A percentile compares a stretch with the other conserved stretches of the same genome.
These are phyloP conservation scores for Phytophthora uliginosa DNA, from an alignment of 352 stramenopile genomes.

Conservation along the genomic window DNA sequence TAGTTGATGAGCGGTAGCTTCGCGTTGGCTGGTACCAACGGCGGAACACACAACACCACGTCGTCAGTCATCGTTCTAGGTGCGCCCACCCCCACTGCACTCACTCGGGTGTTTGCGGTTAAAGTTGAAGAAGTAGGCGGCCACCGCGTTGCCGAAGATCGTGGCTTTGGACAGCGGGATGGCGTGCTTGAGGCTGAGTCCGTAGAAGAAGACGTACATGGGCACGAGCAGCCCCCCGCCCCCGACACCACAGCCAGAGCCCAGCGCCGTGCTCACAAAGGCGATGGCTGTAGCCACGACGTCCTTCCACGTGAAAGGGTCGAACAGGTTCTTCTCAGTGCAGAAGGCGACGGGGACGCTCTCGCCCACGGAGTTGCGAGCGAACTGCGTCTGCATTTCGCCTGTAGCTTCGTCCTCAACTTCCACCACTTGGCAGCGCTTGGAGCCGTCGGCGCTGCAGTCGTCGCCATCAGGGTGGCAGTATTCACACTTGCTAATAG, in stretches of 20 bases:
- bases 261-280: constrained; percentile 89
- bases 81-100: constrained; percentile 14
- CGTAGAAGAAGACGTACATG: constrained; percentile 97
- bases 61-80: constrained; percentile 14
- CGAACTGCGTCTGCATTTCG: constrained; percentile 44
- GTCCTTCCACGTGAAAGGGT: constrained; percentile 79
- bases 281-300: constrained; percentile 73
- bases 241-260: constrained; percentile 93
- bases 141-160: constrained; percentile 97
- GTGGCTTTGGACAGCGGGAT: constrained; percentile 98
- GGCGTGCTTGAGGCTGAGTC: constrained; percentile 94
- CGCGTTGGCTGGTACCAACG: constrained; percentile 49
- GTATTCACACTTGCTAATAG: constrained; percentile 71
- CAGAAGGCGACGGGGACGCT: constrained; percentile 64
- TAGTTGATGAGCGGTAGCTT: constrained; percentile 98
- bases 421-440: constrained; percentile 65
- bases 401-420: constrained; percentile 43
- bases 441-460: constrained; percentile 72
- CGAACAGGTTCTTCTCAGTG: constrained; percentile 87
- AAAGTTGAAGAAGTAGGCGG: constrained; percentile 96
- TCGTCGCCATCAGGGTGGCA: constrained; percentile 61
- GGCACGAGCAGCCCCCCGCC: constrained; percentile 97
- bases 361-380: constrained; percentile 41
- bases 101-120: constrained; percentile 93
- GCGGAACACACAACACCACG: neutral